A percentile compares a stretch with the other conserved stretches of the same genome.
phyloP scores from a whole-genome alignment of 1,284 basidiomycete genomes.

The Testicularia cyperi region DNA sequence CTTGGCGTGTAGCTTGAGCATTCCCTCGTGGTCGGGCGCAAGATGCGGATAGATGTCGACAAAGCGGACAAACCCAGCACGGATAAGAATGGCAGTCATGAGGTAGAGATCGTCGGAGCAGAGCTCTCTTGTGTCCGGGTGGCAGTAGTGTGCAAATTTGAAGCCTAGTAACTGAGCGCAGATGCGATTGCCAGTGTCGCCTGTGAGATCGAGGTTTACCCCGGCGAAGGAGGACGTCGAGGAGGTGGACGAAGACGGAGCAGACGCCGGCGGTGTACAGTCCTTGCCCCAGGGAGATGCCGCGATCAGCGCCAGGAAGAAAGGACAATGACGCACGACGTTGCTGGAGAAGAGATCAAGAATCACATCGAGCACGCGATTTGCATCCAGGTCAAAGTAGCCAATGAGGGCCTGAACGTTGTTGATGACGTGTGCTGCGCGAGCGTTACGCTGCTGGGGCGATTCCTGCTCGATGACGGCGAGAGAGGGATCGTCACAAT shows the following conservation, averaged over 20 bases:
- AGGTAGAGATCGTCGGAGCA: slow-evolving; percentile 77
- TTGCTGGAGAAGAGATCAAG: slow-evolving; percentile 85
- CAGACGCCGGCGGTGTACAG: not conserved
- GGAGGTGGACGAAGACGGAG: not conserved
- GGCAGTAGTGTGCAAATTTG: slow-evolving; percentile 86
- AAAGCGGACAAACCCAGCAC: slow-evolving; percentile 79
- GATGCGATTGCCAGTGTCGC: slow-evolving; percentile 63
- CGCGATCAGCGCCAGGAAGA: slow-evolving; percentile 82
- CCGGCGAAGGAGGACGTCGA: slow-evolving; percentile 5
- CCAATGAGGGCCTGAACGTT: slow-evolving; percentile 61
- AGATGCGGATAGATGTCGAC: slow-evolving; percentile 86
- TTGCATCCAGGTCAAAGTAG: slow-evolving; percentile 93
- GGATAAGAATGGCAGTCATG: slow-evolving; percentile 81
- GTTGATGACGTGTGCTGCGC: slow-evolving; percentile 55
- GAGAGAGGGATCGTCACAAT: slow-evolving; percentile 4
- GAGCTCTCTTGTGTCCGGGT: slow-evolving; percentile 61
- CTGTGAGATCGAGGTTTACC: slow-evolving; percentile 19
- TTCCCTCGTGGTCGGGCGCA: slow-evolving; percentile 50
- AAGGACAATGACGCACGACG: slow-evolving; percentile 79
- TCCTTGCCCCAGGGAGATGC: slow-evolving; percentile 74
- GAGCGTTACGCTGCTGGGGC: slow-evolving; percentile 26
- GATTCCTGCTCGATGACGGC: slow-evolving; percentile 46
- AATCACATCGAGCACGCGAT: slow-evolving; percentile 87
- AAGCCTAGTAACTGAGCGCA: slow-evolving; percentile 91
- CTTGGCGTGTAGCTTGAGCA: slow-evolving; percentile 66